phyloP scores from a whole-genome alignment of 2,329 filamentous ascomycete species.

The Clarireedia paspali region DNA sequence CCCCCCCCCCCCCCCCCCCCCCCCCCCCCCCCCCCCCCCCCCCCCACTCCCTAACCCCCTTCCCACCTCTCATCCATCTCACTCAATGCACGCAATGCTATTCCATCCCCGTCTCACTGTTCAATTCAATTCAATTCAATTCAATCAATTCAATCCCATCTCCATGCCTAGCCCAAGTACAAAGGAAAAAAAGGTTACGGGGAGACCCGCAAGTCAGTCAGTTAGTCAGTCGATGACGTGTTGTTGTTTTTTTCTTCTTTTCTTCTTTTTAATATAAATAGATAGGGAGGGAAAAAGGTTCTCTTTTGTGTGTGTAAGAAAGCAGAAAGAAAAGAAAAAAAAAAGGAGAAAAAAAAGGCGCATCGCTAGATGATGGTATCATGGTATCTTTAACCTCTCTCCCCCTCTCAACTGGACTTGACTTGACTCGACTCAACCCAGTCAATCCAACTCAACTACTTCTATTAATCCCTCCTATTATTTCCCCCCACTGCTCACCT shows the following conservation, averaged over 20 bases:
- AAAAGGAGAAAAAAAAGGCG: not conserved
- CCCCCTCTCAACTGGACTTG: not conserved
- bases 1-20: too few relatives aligned
- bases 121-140: not conserved
- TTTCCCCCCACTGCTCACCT: not conserved
- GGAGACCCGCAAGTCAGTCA: too few relatives aligned
- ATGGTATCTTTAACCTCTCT: slow-evolving; percentile 6
- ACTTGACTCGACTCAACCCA: too few relatives aligned
- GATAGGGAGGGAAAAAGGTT: too few relatives aligned
- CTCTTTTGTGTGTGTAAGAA: not conserved
- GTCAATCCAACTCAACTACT: not conserved
- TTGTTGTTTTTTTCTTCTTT: too few relatives aligned
- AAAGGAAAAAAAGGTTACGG: not conserved
- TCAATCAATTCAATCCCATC: not conserved
- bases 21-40: not conserved
- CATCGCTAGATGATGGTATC: slow-evolving; percentile 10
- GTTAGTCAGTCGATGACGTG: not conserved
- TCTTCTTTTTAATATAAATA: too few relatives aligned
- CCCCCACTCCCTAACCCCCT: too few relatives aligned
- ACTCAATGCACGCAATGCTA: too few relatives aligned
- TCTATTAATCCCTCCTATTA: not conserved
- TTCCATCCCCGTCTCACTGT: not conserved
- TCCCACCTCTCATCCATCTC: too few relatives aligned
- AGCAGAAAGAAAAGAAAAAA: not conserved
- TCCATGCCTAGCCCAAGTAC: not conserved